Percentiles rank a stretch among this genome's conserved stretches.
Evolutionary conservation across 257 asterid species (phyloP).

Genomic region (Coffea canephora): DNA sequence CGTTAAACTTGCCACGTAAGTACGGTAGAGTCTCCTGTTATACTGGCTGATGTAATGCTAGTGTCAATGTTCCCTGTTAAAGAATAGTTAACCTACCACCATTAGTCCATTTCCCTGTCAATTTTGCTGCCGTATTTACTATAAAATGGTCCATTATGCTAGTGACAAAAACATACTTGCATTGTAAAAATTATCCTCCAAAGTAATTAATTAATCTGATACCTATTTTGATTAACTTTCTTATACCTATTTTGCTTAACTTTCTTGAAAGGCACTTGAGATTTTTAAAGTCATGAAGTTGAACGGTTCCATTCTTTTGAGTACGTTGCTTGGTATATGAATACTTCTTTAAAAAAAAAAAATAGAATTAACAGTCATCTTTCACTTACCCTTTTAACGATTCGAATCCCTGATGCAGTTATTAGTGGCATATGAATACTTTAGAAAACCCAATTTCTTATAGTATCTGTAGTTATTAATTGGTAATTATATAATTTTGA

Average conservation of each 20-base stretch:
- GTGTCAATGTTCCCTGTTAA: neutral
- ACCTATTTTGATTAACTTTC: neutral
- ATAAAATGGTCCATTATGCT: neutral
- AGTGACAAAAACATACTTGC: neutral
- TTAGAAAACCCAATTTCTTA: neutral
- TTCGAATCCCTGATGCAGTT: too few relatives aligned
- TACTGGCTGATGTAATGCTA: neutral
- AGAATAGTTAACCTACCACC: neutral
- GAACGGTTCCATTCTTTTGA: neutral
- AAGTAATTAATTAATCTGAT: neutral
- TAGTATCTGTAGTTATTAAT: neutral
- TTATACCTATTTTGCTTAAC: neutral
- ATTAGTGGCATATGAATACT: too few relatives aligned
- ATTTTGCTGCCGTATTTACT: neutral
- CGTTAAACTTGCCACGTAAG: too few relatives aligned
- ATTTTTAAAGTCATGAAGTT: neutral
- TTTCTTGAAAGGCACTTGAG: neutral
- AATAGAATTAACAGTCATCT: too few relatives aligned
- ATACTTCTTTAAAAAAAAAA: too few relatives aligned
- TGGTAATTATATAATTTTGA: neutral
- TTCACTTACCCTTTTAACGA: too few relatives aligned
- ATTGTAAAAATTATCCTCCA: neutral
- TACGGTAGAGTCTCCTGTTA: neutral
- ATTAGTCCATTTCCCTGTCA: neutral
- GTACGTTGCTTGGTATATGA: neutral